phyloP scores from a whole-genome alignment of 2,329 filamentous ascomycete species.

The Aspergillus terreus region DNA sequence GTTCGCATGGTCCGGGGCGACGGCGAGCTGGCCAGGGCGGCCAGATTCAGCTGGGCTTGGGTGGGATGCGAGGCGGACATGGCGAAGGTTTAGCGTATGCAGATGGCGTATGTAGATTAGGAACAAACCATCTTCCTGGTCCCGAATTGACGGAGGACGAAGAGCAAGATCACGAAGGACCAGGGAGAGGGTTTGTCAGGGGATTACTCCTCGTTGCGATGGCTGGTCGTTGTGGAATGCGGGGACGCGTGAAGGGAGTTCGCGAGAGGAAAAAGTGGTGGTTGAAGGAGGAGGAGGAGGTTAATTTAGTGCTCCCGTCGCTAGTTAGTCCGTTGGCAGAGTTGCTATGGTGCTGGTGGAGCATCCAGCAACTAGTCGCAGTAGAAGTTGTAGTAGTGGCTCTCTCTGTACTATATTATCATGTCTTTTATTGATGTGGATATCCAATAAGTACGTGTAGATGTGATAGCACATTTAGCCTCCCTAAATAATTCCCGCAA shows the following conservation, averaged over 20 bases:
- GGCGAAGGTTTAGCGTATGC: conserved; percentile 1
- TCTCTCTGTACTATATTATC: not conserved
- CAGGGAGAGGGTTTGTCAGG: conserved; percentile 3
- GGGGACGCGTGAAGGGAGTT: conserved; percentile 17
- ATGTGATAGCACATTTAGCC: not conserved
- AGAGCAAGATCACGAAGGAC: conserved; percentile 7
- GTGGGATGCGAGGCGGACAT: conserved; percentile 15
- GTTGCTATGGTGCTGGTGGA: conserved; percentile 9
- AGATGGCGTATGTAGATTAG: conserved; percentile 1
- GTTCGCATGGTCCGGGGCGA: conserved; percentile 58
- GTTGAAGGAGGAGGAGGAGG: not conserved
- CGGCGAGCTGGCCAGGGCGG: conserved; percentile 26
- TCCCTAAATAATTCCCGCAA: not conserved
- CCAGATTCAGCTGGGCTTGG: conserved; percentile 22
- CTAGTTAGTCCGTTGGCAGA: not conserved
- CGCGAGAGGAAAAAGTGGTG: not conserved
- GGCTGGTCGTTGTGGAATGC: conserved; percentile 16
- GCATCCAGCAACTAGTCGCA: not conserved
- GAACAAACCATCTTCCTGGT: conserved; percentile 22
- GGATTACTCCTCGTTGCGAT: not conserved
- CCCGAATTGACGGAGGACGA: not conserved
- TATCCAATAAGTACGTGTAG: not conserved
- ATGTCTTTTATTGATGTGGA: not conserved
- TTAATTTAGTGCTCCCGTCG: not conserved
- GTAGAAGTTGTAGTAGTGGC: not conserved